Evolutionary conservation across 176 grass and related monocot genomes (phyloP), one percentile per base, ranked within the genome.

Genomic region (Dendrocalamus sinicus): DNA sequence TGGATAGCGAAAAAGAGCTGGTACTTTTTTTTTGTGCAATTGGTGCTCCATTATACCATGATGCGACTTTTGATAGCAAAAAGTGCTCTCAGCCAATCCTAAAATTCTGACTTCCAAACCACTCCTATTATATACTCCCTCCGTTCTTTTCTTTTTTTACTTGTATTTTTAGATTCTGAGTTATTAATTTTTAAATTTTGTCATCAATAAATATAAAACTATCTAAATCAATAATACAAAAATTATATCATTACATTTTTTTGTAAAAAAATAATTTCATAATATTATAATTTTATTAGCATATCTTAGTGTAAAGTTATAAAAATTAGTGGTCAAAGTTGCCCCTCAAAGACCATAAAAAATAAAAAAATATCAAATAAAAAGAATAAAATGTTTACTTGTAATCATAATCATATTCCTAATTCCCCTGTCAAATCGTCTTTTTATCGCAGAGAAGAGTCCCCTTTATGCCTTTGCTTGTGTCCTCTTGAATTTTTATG

Each of bases 51-150:
- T 77, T 88, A 70, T 70, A 45, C 48, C 35, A n/a, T 51, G 59
- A 82, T 70, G 86, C 37, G 46, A 72, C 81, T 48, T 79, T 80
- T 89, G 40, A 16, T 40, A 67, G 26, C 67, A 75, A 78, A 65
- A 64, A 44, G 11, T 12, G 32, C 22, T 26, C 53, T 9, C 9
- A 78, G 40, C 78, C 35, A 78, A 73, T 72, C 64, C 46, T 67
- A 22, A 37, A 90, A 73, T 70, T 57, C 19, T 75, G 37, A 57
- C 19, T 8, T 85, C 68, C 17, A 66, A 55, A 65, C 16, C 6
- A 69, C 53, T 59, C 51, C 6, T 60, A 2, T 58, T 77, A 55
- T 43, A 39, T 39, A 39, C 37, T 39, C 37, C 37, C 5, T 0
- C 37, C 37, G 37, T 5, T 39, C 37, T 39, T 39, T 39, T 5